Base-by-base conservation (phyloP, 306 rosid species). In the Psophocarpus tetragonolobus region DNA sequence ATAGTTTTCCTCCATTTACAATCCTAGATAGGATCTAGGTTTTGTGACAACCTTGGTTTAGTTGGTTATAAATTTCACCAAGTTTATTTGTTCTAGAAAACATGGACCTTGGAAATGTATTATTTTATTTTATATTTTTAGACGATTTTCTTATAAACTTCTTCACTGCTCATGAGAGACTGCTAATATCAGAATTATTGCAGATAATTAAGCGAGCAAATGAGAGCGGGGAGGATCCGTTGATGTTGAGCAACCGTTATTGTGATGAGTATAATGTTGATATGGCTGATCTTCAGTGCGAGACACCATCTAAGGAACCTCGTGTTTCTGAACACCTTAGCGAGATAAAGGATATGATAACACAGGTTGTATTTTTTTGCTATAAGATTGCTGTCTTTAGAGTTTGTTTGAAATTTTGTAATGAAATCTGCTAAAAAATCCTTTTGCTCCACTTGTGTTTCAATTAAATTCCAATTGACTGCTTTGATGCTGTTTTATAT, bases 261-360 rank as follows among this genome's bases (percentile, higher is more conserved):
- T 95, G 99, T 48, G 68, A 92, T 79, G 99, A 95, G 76, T 95
- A 95, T 83, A 75, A 84, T 76, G 63, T 50, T 68, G 99, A 95
- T 83, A 91, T 88, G 97, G 81, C 73, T 27, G 91, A 76, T 81
- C 97, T 95, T 75, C 96, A 91, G 80, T 95, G 99, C 76, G 89
- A 87, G 77, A 33, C 62, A 82, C 99, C 99, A n/a, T 83, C 96
- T 15, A 87, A 60, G 80, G 92, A 92, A 81, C 97, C 97, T 6
- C 91, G 92, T 57, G 99, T 95, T 73, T 95, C 99, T 53, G 91
- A 87, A 12, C 97, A 95, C 84, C 85, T 95, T 90, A 96, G 75
- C 42, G 87, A 95, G 84, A 95, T 92, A 75, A 91, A 87, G 87
- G 89, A 88, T 77, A 80, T 95, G 92, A 95, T 95, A 84, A 67